Conservation (phyloP, 495 filamentous ascomycete species). For the Hypoxylon lienhwacheense region DNA sequence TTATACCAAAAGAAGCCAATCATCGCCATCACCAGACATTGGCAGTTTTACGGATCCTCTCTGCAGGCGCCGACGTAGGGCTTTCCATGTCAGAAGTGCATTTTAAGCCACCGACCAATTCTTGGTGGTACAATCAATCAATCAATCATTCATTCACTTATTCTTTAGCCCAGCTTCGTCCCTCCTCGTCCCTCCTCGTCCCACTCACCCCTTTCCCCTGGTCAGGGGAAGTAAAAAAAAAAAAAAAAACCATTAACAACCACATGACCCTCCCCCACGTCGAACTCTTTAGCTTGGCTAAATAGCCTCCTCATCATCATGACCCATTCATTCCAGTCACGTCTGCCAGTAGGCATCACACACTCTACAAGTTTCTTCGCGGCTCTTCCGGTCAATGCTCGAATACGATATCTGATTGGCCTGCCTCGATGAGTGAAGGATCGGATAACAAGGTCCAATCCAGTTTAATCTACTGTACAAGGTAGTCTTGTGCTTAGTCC, state of each 20-base stretch:
- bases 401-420: constrained; percentile 19
- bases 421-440: constrained; percentile 16
- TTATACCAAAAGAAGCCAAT: constrained; percentile 20
- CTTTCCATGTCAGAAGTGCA: constrained; percentile 16
- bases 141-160: too few relatives aligned
- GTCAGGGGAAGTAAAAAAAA: too few relatives aligned
- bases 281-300: constrained; percentile 5
- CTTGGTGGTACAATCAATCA: constrained; percentile 26
- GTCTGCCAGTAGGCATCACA: constrained; percentile 8
- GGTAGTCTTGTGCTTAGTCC: constrained; percentile 24
- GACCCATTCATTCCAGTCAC: constrained; percentile 5
- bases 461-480: too few relatives aligned
- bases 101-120: constrained; percentile 22
- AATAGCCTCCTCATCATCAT: constrained; percentile 18
- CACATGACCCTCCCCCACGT: constrained; percentile 28
- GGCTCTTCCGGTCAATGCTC: constrained; percentile 24
- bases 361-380: constrained; percentile 2
- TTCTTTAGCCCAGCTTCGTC: too few relatives aligned
- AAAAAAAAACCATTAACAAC: constrained; percentile 19
- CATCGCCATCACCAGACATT: background rate
- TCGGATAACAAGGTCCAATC: constrained; percentile 23
- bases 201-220: constrained; percentile 9
- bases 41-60: background rate
- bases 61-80: background rate
- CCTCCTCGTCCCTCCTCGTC: background rate